Percentiles rank a stretch among this genome's conserved stretches.
phyloP scores from a whole-genome alignment of 2,329 filamentous ascomycete species.

The Aspergillus thermomutatus region DNA sequence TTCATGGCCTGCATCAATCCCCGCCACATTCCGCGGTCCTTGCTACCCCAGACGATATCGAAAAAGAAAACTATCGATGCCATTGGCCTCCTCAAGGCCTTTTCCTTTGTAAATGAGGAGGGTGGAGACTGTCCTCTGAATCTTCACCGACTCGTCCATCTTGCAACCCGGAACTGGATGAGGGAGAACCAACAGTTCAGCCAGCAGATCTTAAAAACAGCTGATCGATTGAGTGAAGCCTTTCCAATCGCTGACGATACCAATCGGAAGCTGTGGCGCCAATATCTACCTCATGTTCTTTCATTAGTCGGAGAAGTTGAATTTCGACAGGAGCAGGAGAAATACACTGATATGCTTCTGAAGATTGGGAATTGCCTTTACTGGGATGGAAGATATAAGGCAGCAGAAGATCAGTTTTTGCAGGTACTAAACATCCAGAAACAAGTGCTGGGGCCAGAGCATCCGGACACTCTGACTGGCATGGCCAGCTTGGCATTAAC shows the following conservation, averaged over 20 bases:
- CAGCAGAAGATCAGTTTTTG: no score
- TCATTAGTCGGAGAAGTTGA: no score
- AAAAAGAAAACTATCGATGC: slow-evolving; percentile 12
- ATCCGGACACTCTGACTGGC: no score
- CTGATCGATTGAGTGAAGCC: background rate
- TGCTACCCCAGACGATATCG: slow-evolving; percentile 21
- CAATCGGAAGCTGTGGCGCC: slow-evolving; percentile 21
- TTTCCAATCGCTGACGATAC: slow-evolving; percentile 10
- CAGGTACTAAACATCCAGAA: no score
- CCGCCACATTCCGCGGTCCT: slow-evolving; percentile 28
- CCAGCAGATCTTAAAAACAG: slow-evolving; percentile 12
- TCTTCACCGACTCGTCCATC: slow-evolving; percentile 34
- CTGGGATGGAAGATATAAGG: no score
- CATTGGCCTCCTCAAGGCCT: slow-evolving; percentile 30
- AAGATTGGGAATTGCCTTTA: no score
- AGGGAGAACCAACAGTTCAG: slow-evolving; percentile 2
- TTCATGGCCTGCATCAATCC: slow-evolving; percentile 23
- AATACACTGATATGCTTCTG: no score
- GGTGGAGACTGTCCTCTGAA: slow-evolving; percentile 5
- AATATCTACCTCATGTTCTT: slow-evolving; percentile 29
- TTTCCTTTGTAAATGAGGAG: slow-evolving; percentile 25
- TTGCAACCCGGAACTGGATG: slow-evolving; percentile 34
- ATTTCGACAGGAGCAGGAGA: no score
- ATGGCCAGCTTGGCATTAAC: no score
- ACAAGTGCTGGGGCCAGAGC: no score